Percentiles rank a stretch among this genome's conserved stretches.
These are phyloP conservation scores for Pholiota adiposa DNA, from an alignment of 1,284 basidiomycete genomes.

Conservation along the genomic window DNA sequence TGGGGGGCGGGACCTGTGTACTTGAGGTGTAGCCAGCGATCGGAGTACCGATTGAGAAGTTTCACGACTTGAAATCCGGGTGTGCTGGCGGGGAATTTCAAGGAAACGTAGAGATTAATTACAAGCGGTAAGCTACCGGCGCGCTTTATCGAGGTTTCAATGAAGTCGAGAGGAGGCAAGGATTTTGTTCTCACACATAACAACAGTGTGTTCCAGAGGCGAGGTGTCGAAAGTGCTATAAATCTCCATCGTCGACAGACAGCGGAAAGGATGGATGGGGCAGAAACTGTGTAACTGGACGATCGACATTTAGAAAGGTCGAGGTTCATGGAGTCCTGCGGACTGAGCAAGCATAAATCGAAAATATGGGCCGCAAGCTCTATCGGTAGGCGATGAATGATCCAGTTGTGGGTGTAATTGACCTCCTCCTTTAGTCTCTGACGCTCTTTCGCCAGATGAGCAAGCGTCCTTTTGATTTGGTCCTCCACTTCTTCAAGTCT, in stretches of 20 bases:
- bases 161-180: not conserved
- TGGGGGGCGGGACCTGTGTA: not conserved
- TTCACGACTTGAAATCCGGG: not conserved
- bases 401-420: not conserved
- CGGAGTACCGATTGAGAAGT: not conserved
- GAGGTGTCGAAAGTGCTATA: not conserved
- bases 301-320: not conserved
- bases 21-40: not conserved
- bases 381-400: not conserved
- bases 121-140: not conserved
- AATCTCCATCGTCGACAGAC: not conserved
- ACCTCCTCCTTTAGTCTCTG: not conserved
- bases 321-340: not conserved
- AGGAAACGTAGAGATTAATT: not conserved
- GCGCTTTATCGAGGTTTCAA: not conserved
- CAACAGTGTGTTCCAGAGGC: not conserved
- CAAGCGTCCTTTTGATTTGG: too few species aligned
- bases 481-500: not conserved
- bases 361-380: not conserved
- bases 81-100: not conserved
- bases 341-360: not conserved
- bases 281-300: not conserved
- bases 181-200: not conserved
- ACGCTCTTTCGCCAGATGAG: not conserved
- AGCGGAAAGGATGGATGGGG: not conserved